phyloP scores from a whole-genome alignment of 2,329 filamentous ascomycete species.

The Xylariaceae sp. region DNA sequence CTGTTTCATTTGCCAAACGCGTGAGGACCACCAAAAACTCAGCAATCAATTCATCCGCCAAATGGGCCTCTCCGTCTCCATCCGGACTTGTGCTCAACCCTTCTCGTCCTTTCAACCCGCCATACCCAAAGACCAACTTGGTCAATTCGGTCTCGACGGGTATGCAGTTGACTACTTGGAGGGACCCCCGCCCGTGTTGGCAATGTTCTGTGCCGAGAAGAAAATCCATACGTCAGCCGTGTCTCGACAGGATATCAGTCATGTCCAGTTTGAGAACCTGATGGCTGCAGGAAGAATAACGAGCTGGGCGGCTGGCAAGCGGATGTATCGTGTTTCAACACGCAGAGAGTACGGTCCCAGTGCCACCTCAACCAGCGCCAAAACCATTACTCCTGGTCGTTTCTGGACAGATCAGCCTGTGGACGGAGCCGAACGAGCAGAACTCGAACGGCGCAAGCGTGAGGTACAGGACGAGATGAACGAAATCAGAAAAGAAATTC shows the following conservation, averaged over 20 bases:
- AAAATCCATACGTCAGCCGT: conserved; percentile 65
- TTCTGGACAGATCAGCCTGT: conserved; percentile 76
- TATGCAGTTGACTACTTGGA: conserved; percentile 74
- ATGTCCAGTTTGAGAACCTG: conserved; percentile 64
- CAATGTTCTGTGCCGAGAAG: conserved; percentile 77
- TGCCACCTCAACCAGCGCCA: conserved; percentile 65
- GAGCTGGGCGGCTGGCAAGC: conserved; percentile 64
- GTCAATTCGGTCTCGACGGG: conserved; percentile 63
- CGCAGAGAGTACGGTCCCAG: conserved; percentile 75
- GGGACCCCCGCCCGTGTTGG: conserved; percentile 76
- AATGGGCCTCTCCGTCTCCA: conserved; percentile 64
- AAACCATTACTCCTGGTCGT: conserved; percentile 53
- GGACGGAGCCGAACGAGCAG: conserved; percentile 59
- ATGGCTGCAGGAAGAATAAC: conserved; percentile 52
- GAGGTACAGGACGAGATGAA: conserved; percentile 37
- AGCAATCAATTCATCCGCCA: conserved; percentile 58
- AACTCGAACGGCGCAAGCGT: conserved; percentile 50
- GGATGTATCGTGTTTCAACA: conserved; percentile 59
- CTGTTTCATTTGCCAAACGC: conserved; percentile 73
- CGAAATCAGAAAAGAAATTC: conserved; percentile 33
- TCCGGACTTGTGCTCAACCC: conserved; percentile 56
- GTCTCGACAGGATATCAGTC: conserved; percentile 55
- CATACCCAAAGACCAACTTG: conserved; percentile 51
- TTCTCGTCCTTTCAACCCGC: conserved; percentile 52
- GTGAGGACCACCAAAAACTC: conserved; percentile 68